A percentile compares a stretch with the other conserved stretches of the same genome.
Evolutionary conservation across 176 grass and related monocot species (phyloP).

Genomic region (Melocanna baccifera): DNA sequence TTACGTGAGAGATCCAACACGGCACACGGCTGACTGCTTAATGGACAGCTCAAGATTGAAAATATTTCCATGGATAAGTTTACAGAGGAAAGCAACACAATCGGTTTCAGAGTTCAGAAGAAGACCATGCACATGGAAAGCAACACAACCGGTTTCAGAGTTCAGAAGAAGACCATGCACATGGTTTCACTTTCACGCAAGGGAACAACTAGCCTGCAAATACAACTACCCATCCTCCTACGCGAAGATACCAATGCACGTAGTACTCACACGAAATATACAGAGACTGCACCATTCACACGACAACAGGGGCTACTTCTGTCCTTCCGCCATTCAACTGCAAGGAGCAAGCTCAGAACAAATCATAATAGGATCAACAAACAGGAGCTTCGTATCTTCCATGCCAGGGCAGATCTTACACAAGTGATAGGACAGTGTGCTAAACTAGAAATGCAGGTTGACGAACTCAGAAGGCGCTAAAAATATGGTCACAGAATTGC

Average conservation of each 20-base stretch:
- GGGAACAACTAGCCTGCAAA: neutral
- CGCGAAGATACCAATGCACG: neutral
- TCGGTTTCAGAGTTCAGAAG: neutral
- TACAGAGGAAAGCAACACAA: neutral
- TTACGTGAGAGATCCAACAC: neutral
- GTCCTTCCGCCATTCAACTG: neutral
- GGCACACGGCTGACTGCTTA: neutral
- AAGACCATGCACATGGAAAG: neutral
- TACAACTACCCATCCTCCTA: neutral
- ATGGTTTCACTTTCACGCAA: neutral
- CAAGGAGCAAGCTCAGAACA: neutral
- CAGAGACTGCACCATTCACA: neutral
- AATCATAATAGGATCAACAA: neutral
- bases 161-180: neutral
- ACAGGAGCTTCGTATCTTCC: neutral
- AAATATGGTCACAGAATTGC: conserved; percentile 20
- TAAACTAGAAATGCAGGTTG: neutral
- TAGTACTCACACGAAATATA: neutral
- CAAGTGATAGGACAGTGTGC: neutral
- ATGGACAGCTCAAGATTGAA: neutral
- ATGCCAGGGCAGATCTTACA: conserved; percentile 16
- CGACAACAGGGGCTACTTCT: neutral
- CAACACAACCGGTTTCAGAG: neutral
- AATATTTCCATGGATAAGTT: neutral
- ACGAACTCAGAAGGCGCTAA: neutral